phyloP scores from a whole-genome alignment of 495 filamentous ascomycete genomes.

The Neurospora sp. region DNA sequence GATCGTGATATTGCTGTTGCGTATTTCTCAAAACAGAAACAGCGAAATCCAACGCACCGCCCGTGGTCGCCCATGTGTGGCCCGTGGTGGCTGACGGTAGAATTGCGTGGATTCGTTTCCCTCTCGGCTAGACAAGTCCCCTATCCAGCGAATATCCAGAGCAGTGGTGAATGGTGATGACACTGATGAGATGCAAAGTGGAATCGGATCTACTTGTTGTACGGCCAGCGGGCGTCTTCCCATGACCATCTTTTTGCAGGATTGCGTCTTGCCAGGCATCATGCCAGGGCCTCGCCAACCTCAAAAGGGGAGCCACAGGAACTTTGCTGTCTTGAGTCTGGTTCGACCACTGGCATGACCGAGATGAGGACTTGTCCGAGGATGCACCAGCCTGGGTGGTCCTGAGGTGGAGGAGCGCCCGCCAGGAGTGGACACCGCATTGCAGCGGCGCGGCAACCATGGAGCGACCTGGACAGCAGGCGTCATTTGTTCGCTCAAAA shows the following conservation, averaged over 20 bases:
- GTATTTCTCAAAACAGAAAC: neutral
- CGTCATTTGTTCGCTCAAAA: neutral
- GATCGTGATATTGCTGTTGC: neutral
- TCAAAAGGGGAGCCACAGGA: neutral
- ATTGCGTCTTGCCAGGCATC: neutral
- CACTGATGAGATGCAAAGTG: neutral
- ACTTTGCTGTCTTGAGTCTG: neutral
- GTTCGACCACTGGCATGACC: neutral
- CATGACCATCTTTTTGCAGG: neutral
- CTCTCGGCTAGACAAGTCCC: slow-evolving; percentile 16
- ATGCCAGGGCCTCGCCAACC: no score
- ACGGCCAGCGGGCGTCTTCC: neutral
- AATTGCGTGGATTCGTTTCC: slow-evolving; percentile 21
- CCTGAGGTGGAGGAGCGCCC: neutral
- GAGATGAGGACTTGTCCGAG: neutral
- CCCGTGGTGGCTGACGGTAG: slow-evolving; percentile 17
- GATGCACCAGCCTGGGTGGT: neutral
- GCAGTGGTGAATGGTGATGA: neutral
- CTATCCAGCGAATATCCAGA: neutral
- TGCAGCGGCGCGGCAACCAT: neutral
- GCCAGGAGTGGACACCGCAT: neutral
- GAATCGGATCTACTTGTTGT: neutral
- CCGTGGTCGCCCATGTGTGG: neutral
- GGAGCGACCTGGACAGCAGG: neutral
- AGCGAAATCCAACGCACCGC: neutral